Percentiles rank a stretch among this genome's conserved stretches.
Evolutionary conservation across 1,284 basidiomycete species (phyloP).

Genomic region (Fomitopsis pinicola): DNA sequence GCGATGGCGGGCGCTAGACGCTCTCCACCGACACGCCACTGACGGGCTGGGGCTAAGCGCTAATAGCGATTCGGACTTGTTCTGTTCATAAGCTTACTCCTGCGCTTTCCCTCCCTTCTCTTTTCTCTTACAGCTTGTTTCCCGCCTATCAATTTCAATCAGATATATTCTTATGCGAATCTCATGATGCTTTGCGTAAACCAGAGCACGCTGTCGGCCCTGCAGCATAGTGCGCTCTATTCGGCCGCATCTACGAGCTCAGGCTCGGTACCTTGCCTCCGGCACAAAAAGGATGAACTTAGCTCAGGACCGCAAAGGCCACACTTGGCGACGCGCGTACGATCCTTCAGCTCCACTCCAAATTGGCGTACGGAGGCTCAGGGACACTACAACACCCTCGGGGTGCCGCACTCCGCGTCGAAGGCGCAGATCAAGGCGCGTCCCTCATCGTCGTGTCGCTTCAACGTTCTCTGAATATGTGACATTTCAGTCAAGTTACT

Average conservation of each 20-base stretch:
- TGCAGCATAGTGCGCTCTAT: neutral
- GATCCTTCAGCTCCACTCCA: neutral
- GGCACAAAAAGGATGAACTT: neutral
- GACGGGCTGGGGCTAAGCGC: no score
- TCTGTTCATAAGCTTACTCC: no score
- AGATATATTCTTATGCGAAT: neutral
- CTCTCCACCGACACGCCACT: no score
- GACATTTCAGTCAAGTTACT: constrained; percentile 37
- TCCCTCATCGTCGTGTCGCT: neutral
- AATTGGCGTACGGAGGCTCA: neutral
- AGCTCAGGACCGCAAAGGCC: neutral
- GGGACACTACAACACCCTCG: constrained; percentile 40
- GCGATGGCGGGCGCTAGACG: no score
- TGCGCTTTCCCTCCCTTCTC: no score
- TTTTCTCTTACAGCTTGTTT: no score
- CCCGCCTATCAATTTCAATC: neutral
- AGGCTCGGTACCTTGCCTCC: neutral
- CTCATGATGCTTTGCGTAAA: neutral
- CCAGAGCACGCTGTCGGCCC: neutral
- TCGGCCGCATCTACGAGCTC: neutral
- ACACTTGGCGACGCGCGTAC: no score
- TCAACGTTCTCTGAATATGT: neutral
- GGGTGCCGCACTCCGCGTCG: constrained; percentile 36
- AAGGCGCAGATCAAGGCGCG: constrained; percentile 44
- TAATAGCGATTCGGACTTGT: no score